Evolutionary conservation across 202 grass and related monocot genomes (phyloP).

Genomic region (Digitaria exilis): DNA sequence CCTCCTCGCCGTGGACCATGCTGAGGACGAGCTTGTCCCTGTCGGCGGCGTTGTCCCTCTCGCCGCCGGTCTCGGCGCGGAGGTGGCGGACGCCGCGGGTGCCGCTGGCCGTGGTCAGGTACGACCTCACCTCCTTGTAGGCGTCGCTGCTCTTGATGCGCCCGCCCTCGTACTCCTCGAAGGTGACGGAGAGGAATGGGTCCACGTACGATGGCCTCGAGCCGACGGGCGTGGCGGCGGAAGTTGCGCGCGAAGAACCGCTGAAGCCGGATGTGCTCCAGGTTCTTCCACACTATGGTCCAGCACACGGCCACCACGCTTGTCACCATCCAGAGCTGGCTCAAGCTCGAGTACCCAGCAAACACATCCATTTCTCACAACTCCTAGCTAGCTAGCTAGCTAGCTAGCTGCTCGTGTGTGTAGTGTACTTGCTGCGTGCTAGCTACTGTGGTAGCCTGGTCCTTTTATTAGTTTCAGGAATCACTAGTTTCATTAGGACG

Average conservation of each 20-base stretch:
- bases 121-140: constrained; percentile 6
- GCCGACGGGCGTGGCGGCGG: background rate
- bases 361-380: background rate
- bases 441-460: no score
- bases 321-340: background rate
- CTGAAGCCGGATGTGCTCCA: constrained; percentile 10
- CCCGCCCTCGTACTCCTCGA: constrained; percentile 25
- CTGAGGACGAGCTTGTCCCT: background rate
- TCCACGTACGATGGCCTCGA: constrained; percentile 5
- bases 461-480: background rate
- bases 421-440: no score
- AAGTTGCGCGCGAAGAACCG: constrained; percentile 21
- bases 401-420: background rate
- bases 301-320: constrained; percentile 3
- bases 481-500: no score
- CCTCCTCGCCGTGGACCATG: constrained; percentile 21
- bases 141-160: constrained; percentile 29
- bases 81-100: constrained; percentile 8
- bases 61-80: background rate
- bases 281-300: background rate
- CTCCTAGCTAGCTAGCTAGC: background rate
- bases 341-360: background rate
- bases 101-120: constrained; percentile 12
- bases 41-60: background rate
- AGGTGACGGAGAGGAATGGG: background rate